Percentiles rank a stretch among this genome's conserved stretches.
These are phyloP conservation scores for Rhodotorula sp. DNA, from an alignment of 1,284 basidiomycete genomes.

Conservation along the genomic window DNA sequence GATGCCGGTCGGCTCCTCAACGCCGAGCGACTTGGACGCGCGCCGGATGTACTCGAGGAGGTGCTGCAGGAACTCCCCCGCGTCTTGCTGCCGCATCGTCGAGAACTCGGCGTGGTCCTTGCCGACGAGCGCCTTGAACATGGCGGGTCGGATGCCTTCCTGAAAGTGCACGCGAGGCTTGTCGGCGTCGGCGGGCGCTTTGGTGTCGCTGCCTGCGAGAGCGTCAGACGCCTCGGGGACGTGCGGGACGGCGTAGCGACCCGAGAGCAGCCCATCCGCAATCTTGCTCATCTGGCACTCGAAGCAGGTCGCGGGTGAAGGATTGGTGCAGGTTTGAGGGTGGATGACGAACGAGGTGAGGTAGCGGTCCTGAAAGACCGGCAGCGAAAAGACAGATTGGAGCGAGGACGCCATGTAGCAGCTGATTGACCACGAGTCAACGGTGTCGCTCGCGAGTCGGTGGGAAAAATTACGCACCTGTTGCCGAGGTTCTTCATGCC, in stretches of 20 bases:
- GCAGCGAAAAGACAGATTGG: conserved; percentile 80
- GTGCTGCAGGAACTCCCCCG: conserved; percentile 90
- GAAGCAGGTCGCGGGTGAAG: conserved; percentile 76
- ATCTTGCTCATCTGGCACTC: conserved; percentile 95
- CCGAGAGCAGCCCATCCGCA: conserved; percentile 86
- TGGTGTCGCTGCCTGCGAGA: conserved; percentile 35
- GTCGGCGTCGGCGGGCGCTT: background rate
- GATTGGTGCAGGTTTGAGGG: conserved; percentile 63
- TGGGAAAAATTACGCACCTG: conserved; percentile 55
- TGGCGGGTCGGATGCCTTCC: conserved; percentile 74
- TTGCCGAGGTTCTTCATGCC: conserved; percentile 93
- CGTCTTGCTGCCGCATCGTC: conserved; percentile 96
- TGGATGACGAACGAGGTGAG: conserved; percentile 59
- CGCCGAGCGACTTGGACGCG: conserved; percentile 56
- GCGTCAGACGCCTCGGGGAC: conserved; percentile 44
- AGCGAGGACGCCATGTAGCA: conserved; percentile 97
- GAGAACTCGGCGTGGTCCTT: conserved; percentile 92
- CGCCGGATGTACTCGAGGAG: conserved; percentile 68
- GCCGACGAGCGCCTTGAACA: conserved; percentile 87
- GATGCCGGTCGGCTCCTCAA: conserved; percentile 64
- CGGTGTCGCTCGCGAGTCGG: background rate
- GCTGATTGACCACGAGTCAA: conserved; percentile 51
- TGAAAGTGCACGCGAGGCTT: conserved; percentile 61
- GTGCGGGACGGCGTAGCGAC: conserved; percentile 77
- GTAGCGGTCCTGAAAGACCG: conserved; percentile 75